phyloP scores from a whole-genome alignment of 2,329 filamentous ascomycete genomes.

The Fusarium sp. region DNA sequence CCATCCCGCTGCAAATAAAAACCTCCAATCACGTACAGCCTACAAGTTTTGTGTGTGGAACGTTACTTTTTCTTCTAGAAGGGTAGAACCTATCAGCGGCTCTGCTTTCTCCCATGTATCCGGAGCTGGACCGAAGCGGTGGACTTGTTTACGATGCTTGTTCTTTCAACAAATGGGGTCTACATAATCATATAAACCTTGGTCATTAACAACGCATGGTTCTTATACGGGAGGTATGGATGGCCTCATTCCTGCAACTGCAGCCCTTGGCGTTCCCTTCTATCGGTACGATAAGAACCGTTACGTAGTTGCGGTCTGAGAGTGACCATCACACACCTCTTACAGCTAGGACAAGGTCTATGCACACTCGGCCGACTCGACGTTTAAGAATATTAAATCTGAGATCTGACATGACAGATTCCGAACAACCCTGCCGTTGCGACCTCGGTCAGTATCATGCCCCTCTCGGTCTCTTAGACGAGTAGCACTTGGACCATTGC shows the following conservation, averaged over 20 bases:
- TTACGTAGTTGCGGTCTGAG: not conserved
- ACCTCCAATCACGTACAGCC: not conserved
- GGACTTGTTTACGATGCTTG: not conserved
- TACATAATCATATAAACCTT: not conserved
- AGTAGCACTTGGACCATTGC: not conserved
- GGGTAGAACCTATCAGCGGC: not conserved
- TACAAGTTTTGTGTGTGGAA: not conserved
- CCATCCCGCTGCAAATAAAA: slow-evolving; percentile 2
- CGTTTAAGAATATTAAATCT: not conserved
- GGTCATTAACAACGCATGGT: not conserved
- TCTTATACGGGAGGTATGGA: not conserved
- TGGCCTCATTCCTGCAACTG: not conserved
- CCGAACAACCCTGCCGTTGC: not conserved
- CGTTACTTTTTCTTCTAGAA: not conserved
- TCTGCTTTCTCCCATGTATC: not conserved
- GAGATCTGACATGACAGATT: slow-evolving; percentile 1
- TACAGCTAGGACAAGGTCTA: not conserved
- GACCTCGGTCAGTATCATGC: not conserved
- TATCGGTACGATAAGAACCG: not conserved
- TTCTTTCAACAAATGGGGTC: not conserved
- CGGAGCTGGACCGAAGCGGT: not conserved
- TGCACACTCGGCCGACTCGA: not conserved
- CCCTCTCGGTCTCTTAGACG: not conserved
- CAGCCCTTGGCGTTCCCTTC: not conserved
- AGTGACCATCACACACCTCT: not conserved